Evolutionary conservation across 805 yeast species (phyloP), one percentile per base, ranked within the genome.

Genomic region (Yarrowia hollandica): DNA sequence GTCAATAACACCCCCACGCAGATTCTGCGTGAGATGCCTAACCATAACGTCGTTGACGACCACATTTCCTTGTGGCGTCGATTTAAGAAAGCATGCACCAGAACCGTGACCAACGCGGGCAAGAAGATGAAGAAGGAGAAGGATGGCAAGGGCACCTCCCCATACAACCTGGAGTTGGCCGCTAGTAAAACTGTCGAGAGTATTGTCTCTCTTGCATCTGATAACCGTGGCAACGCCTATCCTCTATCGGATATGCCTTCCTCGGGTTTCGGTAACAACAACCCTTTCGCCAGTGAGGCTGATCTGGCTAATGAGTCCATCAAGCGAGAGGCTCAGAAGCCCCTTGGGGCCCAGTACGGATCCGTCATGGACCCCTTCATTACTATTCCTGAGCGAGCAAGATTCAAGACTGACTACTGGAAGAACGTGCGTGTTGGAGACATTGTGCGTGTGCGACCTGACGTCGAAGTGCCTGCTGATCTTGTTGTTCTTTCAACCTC

Each of bases 391-490:
- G 72, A 70, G 30, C 64, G 65, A 4, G 75, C 76, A n/a, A 67
- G 73, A 35, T 82, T 82, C 68, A 76, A 75, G 63, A 81, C 79
- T 19, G 80, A 79, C 59, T 77, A 75, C 62, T 87, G 95, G 95
- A 87, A 87, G 69, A 83, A 81, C 63, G 85, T 87, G 26, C 78
- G 78, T 55, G 94, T 88, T 18, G 95, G 95, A 39, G 95, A 88
- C 68, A 74, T 86, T 62, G 75, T 88, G 28, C 77, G 90, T 59
- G 77, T 88, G 18, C 76, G 83, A 60, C 82, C 83, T 64, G 84
- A 87, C 70, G 91, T 86, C 63, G 88, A 85, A 68, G 79, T 88
- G 38, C 95, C 95, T 1, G 95, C 91, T 25, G 95, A 88, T 71
- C 71, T 87, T 31, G 74, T 85, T 16, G 78, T 88, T 19, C 72